Evolutionary conservation across 805 yeast genomes (phyloP).

Genomic region (Zygoascus tannicola): DNA sequence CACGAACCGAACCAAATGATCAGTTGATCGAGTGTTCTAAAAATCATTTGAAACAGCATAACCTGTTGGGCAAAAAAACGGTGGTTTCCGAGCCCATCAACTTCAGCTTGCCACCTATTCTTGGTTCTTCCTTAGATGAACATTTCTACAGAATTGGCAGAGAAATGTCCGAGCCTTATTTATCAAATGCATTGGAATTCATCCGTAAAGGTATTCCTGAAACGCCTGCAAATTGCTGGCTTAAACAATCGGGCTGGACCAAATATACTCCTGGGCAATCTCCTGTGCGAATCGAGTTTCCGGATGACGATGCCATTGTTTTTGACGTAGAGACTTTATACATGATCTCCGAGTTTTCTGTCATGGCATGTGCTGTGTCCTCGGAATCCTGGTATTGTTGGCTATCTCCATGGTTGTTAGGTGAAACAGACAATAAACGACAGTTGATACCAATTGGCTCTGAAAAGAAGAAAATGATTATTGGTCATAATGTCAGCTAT

Average conservation of each 20-base stretch:
- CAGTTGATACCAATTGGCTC: conserved; percentile 75
- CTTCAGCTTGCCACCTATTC: conserved; percentile 56
- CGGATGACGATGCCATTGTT: conserved; percentile 58
- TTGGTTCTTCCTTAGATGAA: conserved; percentile 66
- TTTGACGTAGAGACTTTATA: conserved; percentile 89
- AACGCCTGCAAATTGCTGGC: conserved; percentile 44
- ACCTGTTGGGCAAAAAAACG: conserved; percentile 69
- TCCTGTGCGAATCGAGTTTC: conserved; percentile 48
- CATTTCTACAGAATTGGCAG: conserved; percentile 68
- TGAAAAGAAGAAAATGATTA: conserved; percentile 39
- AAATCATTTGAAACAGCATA: conserved; percentile 49
- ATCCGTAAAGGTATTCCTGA: conserved; percentile 31
- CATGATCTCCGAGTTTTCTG: conserved; percentile 62
- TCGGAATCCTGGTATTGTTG: conserved; percentile 83
- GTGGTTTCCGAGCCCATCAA: conserved; percentile 42
- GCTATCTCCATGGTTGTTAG: conserved; percentile 78
- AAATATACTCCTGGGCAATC: conserved; percentile 48
- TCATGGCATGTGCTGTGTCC: conserved; percentile 73
- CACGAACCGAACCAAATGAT: conserved; percentile 21
- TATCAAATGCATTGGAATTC: conserved; percentile 41
- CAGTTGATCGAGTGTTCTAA: conserved; percentile 46
- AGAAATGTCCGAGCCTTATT: conserved; percentile 50
- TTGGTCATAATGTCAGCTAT: conserved; percentile 87
- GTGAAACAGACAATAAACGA: conserved; percentile 35
- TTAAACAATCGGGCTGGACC: conserved; percentile 67